These are phyloP conservation scores for Backusella psychrophila DNA, from an alignment of 192 early-diverging fungal species.

Conservation along the genomic window DNA sequence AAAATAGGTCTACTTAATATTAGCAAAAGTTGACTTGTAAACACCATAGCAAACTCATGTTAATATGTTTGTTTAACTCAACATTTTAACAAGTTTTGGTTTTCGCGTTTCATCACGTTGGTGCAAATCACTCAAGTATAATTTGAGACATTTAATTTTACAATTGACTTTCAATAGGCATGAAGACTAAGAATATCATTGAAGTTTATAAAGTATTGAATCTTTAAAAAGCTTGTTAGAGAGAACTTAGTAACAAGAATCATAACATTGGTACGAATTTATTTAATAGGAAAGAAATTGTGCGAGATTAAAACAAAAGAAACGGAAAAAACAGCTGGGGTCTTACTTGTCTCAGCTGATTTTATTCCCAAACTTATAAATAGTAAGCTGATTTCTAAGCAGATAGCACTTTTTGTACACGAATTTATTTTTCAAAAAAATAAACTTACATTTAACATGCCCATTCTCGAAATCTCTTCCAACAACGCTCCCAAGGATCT, in stretches of 20 bases:
- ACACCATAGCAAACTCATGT: background rate
- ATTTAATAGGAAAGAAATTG: background rate
- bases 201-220: background rate
- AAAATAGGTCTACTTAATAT: background rate
- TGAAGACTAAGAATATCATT: background rate
- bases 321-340: background rate
- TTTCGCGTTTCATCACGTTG: too few species aligned
- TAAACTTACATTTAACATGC: constrained; percentile 16
- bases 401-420: background rate
- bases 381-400: background rate
- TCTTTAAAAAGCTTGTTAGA: background rate
- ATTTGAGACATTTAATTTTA: background rate
- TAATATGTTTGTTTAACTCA: too few species aligned
- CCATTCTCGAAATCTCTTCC: constrained; percentile 33
- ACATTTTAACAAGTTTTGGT: too few species aligned
- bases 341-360: background rate
- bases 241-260: background rate
- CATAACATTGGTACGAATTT: background rate
- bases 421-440: background rate
- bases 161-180: background rate
- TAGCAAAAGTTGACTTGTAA: background rate
- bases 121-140: too few species aligned
- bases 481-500: constrained; percentile 28
- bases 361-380: background rate
- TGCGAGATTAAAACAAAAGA: background rate